phyloP scores from a whole-genome alignment of 108 stramenopile species.

The Discostella stelligeroides region DNA sequence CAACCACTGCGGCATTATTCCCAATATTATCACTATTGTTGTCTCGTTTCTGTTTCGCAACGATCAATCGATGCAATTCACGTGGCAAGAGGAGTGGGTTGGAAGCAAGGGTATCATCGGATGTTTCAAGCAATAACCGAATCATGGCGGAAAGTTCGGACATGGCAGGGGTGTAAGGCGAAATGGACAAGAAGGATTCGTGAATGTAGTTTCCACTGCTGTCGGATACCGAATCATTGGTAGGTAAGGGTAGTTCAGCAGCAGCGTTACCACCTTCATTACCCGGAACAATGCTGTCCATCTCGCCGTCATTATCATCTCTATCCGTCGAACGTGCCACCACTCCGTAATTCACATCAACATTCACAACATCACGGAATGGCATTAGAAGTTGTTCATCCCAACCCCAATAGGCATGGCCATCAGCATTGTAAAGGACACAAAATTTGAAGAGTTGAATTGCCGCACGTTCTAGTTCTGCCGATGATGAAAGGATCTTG shows the following conservation, averaged over 20 bases:
- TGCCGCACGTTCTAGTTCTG: constrained; percentile 30
- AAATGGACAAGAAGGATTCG: constrained; percentile 42
- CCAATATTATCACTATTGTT: constrained; percentile 2
- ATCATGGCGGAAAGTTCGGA: constrained; percentile 45
- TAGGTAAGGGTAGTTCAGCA: background rate
- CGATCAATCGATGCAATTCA: constrained; percentile 46
- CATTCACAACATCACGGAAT: constrained; percentile 12
- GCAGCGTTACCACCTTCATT: background rate
- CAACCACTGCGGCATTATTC: constrained; percentile 1
- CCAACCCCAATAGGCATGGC: constrained; percentile 39
- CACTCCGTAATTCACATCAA: constrained; percentile 34
- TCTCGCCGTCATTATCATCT: background rate
- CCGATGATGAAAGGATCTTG: background rate
- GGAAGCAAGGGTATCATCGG: constrained; percentile 39
- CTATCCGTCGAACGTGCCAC: background rate
- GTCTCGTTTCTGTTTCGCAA: constrained; percentile 5
- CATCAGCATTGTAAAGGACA: constrained; percentile 46
- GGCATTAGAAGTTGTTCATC: constrained; percentile 21
- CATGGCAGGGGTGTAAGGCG: constrained; percentile 37
- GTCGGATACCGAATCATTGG: background rate
- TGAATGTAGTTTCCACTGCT: constrained; percentile 27
- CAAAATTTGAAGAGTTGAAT: constrained; percentile 51
- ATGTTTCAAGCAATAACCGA: constrained; percentile 41
- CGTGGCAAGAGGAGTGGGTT: constrained; percentile 36
- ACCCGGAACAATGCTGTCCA: background rate